Conservation (phyloP, 176 grass and related monocot genomes). For the Metroxylon sagu region DNA sequence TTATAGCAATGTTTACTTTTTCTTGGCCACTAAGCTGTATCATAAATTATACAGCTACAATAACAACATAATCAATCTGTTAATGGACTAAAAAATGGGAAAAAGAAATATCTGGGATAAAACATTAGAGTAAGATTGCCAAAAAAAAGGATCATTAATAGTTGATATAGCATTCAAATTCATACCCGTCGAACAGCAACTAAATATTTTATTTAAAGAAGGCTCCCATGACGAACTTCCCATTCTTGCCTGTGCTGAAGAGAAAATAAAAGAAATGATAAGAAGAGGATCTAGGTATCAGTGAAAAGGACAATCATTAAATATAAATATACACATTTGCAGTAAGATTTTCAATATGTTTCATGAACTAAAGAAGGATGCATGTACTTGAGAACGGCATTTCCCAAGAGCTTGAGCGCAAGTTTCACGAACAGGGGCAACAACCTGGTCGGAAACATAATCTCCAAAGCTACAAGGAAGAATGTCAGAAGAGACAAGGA, state of each 20-base stretch:
- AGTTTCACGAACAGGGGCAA: constrained; percentile 93
- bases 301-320: not conserved
- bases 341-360: constrained; percentile 83
- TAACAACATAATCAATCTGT: too few species aligned
- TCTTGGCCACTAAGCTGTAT: too few species aligned
- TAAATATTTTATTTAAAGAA: constrained; percentile 95
- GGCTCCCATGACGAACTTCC: constrained; percentile 98
- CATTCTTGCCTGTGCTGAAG: constrained; percentile 99
- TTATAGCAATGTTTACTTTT: too few species aligned
- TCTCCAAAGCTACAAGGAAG: constrained; percentile 70
- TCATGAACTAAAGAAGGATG: constrained; percentile 79
- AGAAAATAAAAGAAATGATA: constrained; percentile 37
- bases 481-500: not conserved
- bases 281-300: constrained; percentile 1
- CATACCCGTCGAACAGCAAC: constrained; percentile 86
- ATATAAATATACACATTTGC: constrained; percentile 67
- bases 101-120: not conserved
- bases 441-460: constrained; percentile 99
- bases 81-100: too few species aligned
- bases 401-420: constrained; percentile 99
- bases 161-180: not conserved
- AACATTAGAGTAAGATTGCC: not conserved
- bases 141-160: not conserved
- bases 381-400: constrained; percentile 95
- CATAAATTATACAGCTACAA: too few species aligned